These are phyloP conservation scores for Scutellaria baicalensis DNA, from an alignment of 257 asterid genomes.

Conservation along the genomic window DNA sequence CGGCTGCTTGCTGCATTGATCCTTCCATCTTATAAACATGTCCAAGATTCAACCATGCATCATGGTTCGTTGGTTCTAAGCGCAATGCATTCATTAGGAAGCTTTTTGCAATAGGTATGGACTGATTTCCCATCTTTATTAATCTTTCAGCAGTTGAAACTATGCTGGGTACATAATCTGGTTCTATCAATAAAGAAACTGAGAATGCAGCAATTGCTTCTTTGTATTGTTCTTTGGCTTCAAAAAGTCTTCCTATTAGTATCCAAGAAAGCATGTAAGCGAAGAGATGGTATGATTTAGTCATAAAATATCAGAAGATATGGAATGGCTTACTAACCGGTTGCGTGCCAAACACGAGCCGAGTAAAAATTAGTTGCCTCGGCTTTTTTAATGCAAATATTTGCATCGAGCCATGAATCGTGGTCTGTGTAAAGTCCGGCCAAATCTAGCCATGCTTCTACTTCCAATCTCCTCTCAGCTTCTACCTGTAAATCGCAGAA, in stretches of 20 bases:
- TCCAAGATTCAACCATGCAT: constrained; percentile 76
- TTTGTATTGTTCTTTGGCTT: constrained; percentile 39
- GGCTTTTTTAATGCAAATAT: constrained; percentile 55
- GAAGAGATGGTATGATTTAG: neutral
- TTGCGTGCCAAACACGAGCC: constrained; percentile 69
- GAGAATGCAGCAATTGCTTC: constrained; percentile 68
- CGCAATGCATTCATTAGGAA: constrained; percentile 73
- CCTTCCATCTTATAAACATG: constrained; percentile 62
- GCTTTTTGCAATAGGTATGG: constrained; percentile 63
- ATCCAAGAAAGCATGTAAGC: neutral
- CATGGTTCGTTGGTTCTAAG: constrained; percentile 69
- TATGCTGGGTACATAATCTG: constrained; percentile 73
- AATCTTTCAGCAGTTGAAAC: constrained; percentile 64
- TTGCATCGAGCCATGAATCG: constrained; percentile 60
- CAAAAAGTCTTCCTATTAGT: constrained; percentile 43
- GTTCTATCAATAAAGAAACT: constrained; percentile 58
- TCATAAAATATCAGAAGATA: neutral
- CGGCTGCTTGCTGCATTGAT: constrained; percentile 61
- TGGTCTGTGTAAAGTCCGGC: constrained; percentile 62
- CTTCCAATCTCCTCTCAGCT: constrained; percentile 36
- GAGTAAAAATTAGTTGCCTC: constrained; percentile 33
- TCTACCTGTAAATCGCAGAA: constrained; percentile 28
- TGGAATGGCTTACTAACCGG: constrained; percentile 36
- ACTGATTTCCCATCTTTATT: constrained; percentile 38
- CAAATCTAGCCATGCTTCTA: constrained; percentile 85